These are phyloP conservation scores for Fusarium devonianum DNA, from an alignment of 2,329 filamentous ascomycete species.

Conservation along the genomic window DNA sequence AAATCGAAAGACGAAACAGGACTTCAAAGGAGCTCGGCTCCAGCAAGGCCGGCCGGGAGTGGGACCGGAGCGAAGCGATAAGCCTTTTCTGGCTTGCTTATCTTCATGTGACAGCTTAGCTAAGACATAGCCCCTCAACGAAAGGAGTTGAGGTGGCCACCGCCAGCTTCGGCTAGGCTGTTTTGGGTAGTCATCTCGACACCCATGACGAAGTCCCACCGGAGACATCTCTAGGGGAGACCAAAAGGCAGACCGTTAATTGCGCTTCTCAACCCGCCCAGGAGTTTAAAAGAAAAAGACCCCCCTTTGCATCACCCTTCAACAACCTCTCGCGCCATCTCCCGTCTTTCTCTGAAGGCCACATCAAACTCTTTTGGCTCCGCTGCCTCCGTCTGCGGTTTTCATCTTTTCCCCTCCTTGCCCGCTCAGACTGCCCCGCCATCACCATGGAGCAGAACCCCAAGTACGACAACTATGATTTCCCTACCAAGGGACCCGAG, in stretches of 20 bases:
- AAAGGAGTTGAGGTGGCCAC: conserved; percentile 23
- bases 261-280: conserved; percentile 39
- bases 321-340: conserved; percentile 19
- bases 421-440: conserved; percentile 35
- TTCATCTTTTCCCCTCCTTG: conserved; percentile 10
- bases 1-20: not conserved
- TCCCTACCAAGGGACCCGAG: conserved; percentile 77
- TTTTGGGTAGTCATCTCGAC: conserved; percentile 36
- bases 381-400: conserved; percentile 12
- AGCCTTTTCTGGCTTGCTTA: conserved; percentile 23
- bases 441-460: conserved; percentile 68
- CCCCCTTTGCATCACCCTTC: conserved; percentile 31
- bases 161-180: conserved; percentile 30
- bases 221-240: conserved; percentile 40
- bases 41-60: too few relatives aligned
- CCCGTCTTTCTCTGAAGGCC: not conserved
- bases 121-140: conserved; percentile 25
- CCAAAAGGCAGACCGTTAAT: conserved; percentile 40
- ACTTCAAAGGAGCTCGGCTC: conserved; percentile 6
- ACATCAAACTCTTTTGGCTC: conserved; percentile 2
- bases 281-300: conserved; percentile 25
- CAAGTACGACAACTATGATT: conserved; percentile 98
- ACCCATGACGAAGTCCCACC: conserved; percentile 44
- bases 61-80: conserved; percentile 21
- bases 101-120: conserved; percentile 38